Conservation (phyloP, 805 yeast species). For the Yamadazyma phyllophila region DNA sequence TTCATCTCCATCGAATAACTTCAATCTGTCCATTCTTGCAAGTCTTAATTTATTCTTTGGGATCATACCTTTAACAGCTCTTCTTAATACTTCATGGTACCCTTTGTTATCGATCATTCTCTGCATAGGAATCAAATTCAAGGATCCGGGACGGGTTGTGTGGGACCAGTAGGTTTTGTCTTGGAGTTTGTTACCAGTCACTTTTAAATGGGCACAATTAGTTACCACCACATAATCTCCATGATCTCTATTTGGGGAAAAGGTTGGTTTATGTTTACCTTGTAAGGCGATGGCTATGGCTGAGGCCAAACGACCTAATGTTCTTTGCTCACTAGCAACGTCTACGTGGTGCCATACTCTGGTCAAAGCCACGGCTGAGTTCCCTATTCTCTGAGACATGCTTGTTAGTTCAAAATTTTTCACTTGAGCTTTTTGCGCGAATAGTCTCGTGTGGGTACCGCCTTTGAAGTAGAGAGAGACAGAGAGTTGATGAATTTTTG, state of each 20-base stretch:
- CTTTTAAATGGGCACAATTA: slow-evolving; percentile 75
- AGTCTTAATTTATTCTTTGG: slow-evolving; percentile 87
- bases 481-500: too few species aligned
- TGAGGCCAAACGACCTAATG: slow-evolving; percentile 90
- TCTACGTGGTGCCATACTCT: slow-evolving; percentile 96
- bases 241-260: slow-evolving; percentile 67
- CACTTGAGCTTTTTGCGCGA: neutral
- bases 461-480: neutral
- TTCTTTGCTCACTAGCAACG: slow-evolving; percentile 75
- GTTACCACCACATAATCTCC: slow-evolving; percentile 98
- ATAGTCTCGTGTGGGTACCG: neutral
- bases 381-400: slow-evolving; percentile 36
- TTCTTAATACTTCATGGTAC: slow-evolving; percentile 75
- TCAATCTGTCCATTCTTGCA: slow-evolving; percentile 76
- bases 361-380: slow-evolving; percentile 71
- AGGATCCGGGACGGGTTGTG: slow-evolving; percentile 84
- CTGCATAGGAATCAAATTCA: slow-evolving; percentile 79
- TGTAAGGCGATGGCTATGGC: slow-evolving; percentile 82
- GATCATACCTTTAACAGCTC: slow-evolving; percentile 94
- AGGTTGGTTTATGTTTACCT: slow-evolving; percentile 97
- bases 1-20: slow-evolving; percentile 82
- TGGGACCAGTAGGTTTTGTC: slow-evolving; percentile 88
- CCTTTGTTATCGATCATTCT: slow-evolving; percentile 76
- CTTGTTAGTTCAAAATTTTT: slow-evolving; percentile 7
- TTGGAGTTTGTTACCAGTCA: slow-evolving; percentile 82